Conservation (phyloP, 2,329 filamentous ascomycete genomes). For the Emydomyces testavorans region DNA sequence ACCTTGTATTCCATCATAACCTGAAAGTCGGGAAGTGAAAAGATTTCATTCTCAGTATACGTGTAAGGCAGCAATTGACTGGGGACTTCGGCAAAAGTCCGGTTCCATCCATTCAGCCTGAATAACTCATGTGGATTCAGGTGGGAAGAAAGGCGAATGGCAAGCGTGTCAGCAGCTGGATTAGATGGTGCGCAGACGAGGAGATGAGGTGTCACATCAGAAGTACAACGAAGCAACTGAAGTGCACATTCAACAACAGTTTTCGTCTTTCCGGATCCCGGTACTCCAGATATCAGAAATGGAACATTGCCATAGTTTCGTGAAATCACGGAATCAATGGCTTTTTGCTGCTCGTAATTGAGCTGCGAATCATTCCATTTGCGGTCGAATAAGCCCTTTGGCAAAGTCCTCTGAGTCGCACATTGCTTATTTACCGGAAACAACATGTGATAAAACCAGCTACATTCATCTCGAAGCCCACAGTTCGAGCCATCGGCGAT, state of each 20-base stretch:
- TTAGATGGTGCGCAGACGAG: slow-evolving; percentile 39
- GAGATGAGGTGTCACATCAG: slow-evolving; percentile 24
- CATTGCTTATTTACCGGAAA: slow-evolving; percentile 34
- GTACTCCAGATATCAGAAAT: slow-evolving; percentile 40
- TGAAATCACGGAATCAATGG: slow-evolving; percentile 33
- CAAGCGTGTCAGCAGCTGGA: slow-evolving; percentile 36
- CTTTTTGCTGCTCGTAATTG: slow-evolving; percentile 41
- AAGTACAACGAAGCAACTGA: slow-evolving; percentile 19
- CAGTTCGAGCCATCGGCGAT: slow-evolving; percentile 36
- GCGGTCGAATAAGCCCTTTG: slow-evolving; percentile 26
- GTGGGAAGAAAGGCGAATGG: slow-evolving; percentile 29
- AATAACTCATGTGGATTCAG: slow-evolving; percentile 31
- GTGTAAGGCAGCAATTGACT: slow-evolving; percentile 30
- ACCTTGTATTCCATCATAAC: slow-evolving; percentile 33
- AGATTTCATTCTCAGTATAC: slow-evolving; percentile 32
- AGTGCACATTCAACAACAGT: slow-evolving; percentile 38
- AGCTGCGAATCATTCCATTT: slow-evolving; percentile 32
- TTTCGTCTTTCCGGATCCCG: slow-evolving; percentile 44
- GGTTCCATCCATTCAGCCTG: slow-evolving; percentile 33
- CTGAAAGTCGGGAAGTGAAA: slow-evolving; percentile 32
- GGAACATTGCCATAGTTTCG: slow-evolving; percentile 37
- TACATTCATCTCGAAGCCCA: slow-evolving; percentile 8
- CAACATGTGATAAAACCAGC: slow-evolving; percentile 30
- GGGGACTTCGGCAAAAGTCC: slow-evolving; percentile 35
- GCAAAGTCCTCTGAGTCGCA: slow-evolving; percentile 29